Evolutionary conservation across 1,284 basidiomycete species (phyloP), one percentile per base, ranked within the genome.

Genomic region (Trichosporon sp.): DNA sequence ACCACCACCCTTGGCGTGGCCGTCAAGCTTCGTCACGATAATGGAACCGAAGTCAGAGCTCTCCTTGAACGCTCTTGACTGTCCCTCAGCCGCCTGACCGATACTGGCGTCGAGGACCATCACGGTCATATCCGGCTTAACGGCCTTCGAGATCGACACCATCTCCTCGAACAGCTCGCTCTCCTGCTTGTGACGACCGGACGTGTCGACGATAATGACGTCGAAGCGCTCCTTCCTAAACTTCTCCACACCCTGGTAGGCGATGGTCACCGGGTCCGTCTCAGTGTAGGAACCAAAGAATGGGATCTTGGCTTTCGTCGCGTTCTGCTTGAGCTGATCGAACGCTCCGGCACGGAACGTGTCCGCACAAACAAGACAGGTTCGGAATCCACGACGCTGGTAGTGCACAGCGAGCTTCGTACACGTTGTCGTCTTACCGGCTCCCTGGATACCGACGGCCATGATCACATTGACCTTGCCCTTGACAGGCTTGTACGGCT

Each of bases 281-380:
- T 99, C 96, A 34, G 96, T 98, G 81, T 99, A 98, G 37, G 91
- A 94, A 56, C 96, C 96, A 81, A 95, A 99, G 85, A 98, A 99
- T 11, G 96, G 95, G 14, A 99, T 93, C 80, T 96, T 97, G 60
- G 95, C 96, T 81, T 97, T 97, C 33, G 95, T 96, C 9, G 96
- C 96, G 71, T 86, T 86, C 90, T 90, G 70, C 89, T 99, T 85
- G 56, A 86, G 76, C 74, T 99, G 96, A 80, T 99, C 96, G 80
- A 99, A 99, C 49, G 96, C 96, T 69, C 96, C 96, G 5, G 96
- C 96, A 82, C 96, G 91, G 85, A 99, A 99, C 2, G 96, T 99
- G 81, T 99, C 96, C 27, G 96, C 96, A 74, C 96, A 99, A 72
- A 99, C 96, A 58, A 99, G 92, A 71, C 90, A 93, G n/a, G 94